Conservation (phyloP, 2,329 filamentous ascomycete species). For the Alternaria triticimaculans region DNA sequence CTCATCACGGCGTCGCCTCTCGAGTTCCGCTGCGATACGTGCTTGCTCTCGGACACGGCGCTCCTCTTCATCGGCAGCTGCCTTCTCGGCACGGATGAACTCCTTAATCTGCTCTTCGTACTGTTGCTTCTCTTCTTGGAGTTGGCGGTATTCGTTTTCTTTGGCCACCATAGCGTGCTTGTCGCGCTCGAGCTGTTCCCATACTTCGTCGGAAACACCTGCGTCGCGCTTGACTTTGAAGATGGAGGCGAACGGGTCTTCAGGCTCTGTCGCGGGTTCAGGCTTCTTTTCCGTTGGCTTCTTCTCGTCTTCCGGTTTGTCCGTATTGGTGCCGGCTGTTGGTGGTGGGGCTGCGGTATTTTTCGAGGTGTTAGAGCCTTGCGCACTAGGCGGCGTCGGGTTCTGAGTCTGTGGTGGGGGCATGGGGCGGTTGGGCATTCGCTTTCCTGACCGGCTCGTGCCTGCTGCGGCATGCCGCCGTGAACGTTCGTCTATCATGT, state of each 20-base stretch:
- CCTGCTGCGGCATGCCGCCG: conserved; percentile 27
- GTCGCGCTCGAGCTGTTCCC: conserved; percentile 66
- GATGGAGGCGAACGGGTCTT: conserved; percentile 20
- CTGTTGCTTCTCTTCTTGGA: conserved; percentile 29
- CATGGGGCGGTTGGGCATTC: neutral
- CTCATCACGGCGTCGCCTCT: conserved; percentile 31
- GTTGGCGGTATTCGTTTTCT: conserved; percentile 47
- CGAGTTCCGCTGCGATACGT: conserved; percentile 26
- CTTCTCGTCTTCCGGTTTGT: conserved; percentile 8
- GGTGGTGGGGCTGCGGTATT: conserved; percentile 9
- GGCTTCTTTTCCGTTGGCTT: neutral
- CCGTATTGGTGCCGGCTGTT: neutral
- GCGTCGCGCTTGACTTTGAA: conserved; percentile 55
- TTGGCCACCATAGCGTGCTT: conserved; percentile 41
- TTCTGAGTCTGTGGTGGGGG: conserved; percentile 9
- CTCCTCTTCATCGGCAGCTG: conserved; percentile 12
- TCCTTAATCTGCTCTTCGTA: conserved; percentile 21
- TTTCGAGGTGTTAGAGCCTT: conserved; percentile 3
- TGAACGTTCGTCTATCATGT: conserved; percentile 45
- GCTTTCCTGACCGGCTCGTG: conserved; percentile 16
- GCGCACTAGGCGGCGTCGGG: neutral
- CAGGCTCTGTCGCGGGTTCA: neutral
- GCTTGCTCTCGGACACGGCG: conserved; percentile 24
- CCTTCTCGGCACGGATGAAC: conserved; percentile 26
- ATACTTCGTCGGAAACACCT: conserved; percentile 66